Conservation (phyloP, 2,329 filamentous ascomycete species). For the Bertia moriformis region DNA sequence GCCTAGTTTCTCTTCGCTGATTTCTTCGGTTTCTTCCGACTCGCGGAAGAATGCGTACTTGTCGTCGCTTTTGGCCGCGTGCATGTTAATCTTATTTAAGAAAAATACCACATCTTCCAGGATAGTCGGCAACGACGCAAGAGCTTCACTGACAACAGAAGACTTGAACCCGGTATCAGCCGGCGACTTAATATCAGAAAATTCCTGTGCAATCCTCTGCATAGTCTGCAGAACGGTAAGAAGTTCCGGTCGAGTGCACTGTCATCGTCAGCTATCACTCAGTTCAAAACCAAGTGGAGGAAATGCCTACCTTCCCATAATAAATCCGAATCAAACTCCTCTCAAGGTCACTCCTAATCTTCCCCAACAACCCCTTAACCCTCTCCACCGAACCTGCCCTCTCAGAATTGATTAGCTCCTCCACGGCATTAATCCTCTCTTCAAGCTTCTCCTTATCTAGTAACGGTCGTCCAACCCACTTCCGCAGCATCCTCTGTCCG, state of each 20-base stretch:
- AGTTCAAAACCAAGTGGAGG: neutral
- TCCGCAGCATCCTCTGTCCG: constrained; percentile 51
- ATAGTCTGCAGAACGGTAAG: constrained; percentile 52
- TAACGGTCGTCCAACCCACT: constrained; percentile 59
- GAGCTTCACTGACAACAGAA: constrained; percentile 37
- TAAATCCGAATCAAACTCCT: constrained; percentile 60
- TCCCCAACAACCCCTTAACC: constrained; percentile 39
- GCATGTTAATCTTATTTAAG: constrained; percentile 49
- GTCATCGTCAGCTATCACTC: neutral
- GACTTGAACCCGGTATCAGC: constrained; percentile 46
- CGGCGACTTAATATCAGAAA: constrained; percentile 35
- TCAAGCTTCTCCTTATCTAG: constrained; percentile 48
- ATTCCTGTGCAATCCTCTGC: constrained; percentile 49
- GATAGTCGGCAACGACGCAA: constrained; percentile 47
- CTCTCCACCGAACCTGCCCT: constrained; percentile 39
- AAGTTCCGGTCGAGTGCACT: constrained; percentile 52
- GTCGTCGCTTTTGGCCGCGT: constrained; percentile 52
- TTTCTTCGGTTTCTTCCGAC: constrained; percentile 51
- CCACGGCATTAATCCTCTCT: constrained; percentile 49
- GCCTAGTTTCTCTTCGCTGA: constrained; percentile 54
- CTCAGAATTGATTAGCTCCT: constrained; percentile 45
- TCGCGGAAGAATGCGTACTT: constrained; percentile 62
- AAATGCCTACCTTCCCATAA: constrained; percentile 47
- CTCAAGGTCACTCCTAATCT: constrained; percentile 51
- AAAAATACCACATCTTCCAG: constrained; percentile 40